Conservation (phyloP, 345 rosid species). For the Salix viminalis region DNA sequence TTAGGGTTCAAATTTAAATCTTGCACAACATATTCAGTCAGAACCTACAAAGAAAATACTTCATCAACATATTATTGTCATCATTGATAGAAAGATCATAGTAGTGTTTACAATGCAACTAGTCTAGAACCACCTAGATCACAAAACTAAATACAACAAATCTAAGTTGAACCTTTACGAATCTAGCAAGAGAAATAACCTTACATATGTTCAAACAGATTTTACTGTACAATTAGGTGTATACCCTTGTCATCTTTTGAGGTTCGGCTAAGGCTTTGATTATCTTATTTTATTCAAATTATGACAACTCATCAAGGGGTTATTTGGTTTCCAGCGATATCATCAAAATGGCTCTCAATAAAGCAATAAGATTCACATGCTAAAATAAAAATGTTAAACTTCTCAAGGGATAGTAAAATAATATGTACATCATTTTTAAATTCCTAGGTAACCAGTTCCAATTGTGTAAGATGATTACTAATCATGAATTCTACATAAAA, state of each 20-base stretch:
- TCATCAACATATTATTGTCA: neutral
- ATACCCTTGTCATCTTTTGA: no score
- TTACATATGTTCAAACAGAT: no score
- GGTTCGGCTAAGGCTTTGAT: neutral
- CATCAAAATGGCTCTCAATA: no score
- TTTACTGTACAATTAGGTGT: no score
- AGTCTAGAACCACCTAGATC: neutral
- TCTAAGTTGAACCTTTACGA: neutral
- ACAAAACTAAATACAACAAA: neutral
- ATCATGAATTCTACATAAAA: neutral
- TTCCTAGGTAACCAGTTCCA: neutral
- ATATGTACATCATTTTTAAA: neutral
- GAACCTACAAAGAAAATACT: slow-evolving; percentile 40
- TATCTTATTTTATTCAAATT: neutral
- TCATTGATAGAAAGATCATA: neutral
- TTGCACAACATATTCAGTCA: slow-evolving; percentile 72
- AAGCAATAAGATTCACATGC: neutral
- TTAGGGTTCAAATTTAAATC: slow-evolving; percentile 71
- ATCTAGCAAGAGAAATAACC: no score
- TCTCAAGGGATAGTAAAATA: neutral
- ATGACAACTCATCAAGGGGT: no score
- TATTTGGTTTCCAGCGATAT: no score
- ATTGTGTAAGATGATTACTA: neutral
- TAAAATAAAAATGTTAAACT: neutral
- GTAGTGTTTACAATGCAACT: neutral